Percentiles rank a stretch among this genome's conserved stretches.
phyloP scores from a whole-genome alignment of 1,284 basidiomycete species.

The Baeospora myosura region DNA sequence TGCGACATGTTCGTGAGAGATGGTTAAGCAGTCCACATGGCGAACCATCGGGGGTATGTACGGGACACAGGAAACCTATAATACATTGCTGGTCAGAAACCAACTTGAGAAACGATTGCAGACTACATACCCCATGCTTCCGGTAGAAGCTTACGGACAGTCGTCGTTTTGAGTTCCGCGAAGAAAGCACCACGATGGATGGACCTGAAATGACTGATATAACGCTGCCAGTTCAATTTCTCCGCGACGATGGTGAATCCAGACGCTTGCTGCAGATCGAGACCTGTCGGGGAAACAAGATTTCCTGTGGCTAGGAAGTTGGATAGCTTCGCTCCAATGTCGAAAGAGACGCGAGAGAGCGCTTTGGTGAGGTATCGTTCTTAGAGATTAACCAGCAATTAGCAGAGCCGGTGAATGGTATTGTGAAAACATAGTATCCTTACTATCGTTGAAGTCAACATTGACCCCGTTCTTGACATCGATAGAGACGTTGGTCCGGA shows the following conservation, averaged over 20 bases:
- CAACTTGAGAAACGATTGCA: background rate
- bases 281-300: slow-evolving; percentile 87
- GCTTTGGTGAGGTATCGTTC: slow-evolving; percentile 81
- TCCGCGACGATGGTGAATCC: slow-evolving; percentile 99
- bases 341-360: slow-evolving; percentile 78
- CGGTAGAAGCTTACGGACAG: slow-evolving; percentile 93
- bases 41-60: slow-evolving; percentile 97
- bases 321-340: slow-evolving; percentile 84
- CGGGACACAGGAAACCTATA: slow-evolving; percentile 92
- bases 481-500: slow-evolving; percentile 65
- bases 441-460: slow-evolving; percentile 85
- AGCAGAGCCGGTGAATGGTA: slow-evolving; percentile 4
- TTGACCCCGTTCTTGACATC: slow-evolving; percentile 74
- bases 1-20: slow-evolving; percentile 88
- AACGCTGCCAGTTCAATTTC: slow-evolving; percentile 98
- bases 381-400: slow-evolving; percentile 21
- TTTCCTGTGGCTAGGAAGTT: slow-evolving; percentile 99
- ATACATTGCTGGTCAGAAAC: slow-evolving; percentile 10
- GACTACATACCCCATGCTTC: slow-evolving; percentile 88
- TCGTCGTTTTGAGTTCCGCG: slow-evolving; percentile 96
- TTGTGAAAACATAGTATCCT: slow-evolving; percentile 20
- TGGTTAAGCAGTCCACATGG: slow-evolving; percentile 99
- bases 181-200: slow-evolving; percentile 99
- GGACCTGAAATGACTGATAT: slow-evolving; percentile 97
- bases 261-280: slow-evolving; percentile 94